Percentiles rank a stretch among this genome's conserved stretches.
These are phyloP conservation scores for Zymoseptoria passerinii DNA, from an alignment of 2,329 filamentous ascomycete species.

Conservation along the genomic window DNA sequence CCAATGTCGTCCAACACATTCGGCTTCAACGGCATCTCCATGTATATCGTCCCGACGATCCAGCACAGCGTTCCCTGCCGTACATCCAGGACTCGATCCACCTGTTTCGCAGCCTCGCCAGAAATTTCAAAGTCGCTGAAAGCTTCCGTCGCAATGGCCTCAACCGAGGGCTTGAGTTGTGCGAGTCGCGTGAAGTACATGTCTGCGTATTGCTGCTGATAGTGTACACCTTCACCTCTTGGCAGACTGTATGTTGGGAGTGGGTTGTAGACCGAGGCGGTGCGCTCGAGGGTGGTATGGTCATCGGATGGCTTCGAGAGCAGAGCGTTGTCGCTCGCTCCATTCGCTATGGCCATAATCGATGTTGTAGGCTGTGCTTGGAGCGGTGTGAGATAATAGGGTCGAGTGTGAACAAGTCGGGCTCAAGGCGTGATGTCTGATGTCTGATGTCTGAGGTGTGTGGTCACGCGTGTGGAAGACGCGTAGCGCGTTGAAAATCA, in stretches of 20 bases:
- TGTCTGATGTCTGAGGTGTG: not conserved
- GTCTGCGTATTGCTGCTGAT: conserved; percentile 92
- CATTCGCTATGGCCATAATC: conserved; percentile 16
- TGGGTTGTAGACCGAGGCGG: conserved; percentile 59
- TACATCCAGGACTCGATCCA: conserved; percentile 88
- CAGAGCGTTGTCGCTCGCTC: conserved; percentile 14
- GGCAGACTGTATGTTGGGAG: conserved; percentile 67
- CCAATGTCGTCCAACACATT: conserved; percentile 92
- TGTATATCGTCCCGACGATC: conserved; percentile 90
- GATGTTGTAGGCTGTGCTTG: not conserved
- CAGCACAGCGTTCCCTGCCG: conserved; percentile 92
- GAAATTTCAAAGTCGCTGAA: conserved; percentile 73
- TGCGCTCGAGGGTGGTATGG: conserved; percentile 43
- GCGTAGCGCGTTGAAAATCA: not conserved
- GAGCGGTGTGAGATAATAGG: not conserved
- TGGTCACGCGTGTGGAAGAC: not conserved
- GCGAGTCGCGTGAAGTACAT: conserved; percentile 93
- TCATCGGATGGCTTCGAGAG: conserved; percentile 29
- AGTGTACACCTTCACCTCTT: conserved; percentile 56
- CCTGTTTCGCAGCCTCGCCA: conserved; percentile 63
- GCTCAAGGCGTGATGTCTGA: not conserved
- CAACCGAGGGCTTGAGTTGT: conserved; percentile 76
- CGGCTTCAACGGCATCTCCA: conserved; percentile 94
- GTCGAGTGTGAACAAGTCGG: not conserved
- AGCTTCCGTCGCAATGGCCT: conserved; percentile 61